Evolutionary conservation across 352 stramenopile species (phyloP), one percentile per base, ranked within the genome.

Genomic region (Phytophthora cryptogea): DNA sequence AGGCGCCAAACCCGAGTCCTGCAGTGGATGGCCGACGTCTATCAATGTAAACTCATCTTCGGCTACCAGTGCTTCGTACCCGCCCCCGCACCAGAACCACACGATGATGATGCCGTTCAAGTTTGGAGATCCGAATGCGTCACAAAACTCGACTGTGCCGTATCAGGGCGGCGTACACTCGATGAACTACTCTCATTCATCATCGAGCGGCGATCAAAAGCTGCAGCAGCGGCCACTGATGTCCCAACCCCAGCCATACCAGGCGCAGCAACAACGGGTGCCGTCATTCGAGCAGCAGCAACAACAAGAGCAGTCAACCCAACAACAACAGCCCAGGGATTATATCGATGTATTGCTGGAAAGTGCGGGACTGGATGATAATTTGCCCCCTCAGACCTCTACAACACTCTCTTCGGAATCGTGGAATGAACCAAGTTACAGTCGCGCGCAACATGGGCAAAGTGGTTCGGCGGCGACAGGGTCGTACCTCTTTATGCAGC

Each of bases 331-430:
- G 16, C 54, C 63, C 5, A 72, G 72, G 41, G 76, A 88, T 37
- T 88, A 82, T 35, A 78, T 88, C 9, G 78, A 88, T 51, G 74
- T 86, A 17, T 46, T 88, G 14, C 54, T 88, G 3, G 78, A 88
- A 60, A 86, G 74, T 30, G 76, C 76, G 0, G 76, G 59, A 8
- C 33, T 88, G 36, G 76, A 88, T 17, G 78, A 88, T 3, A 70
- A 73, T 47, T 28, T 88, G 10, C 45, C 72, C 6, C 42, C 60
- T 11, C 72, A 80, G 58, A 64, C 52, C 5, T 70, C 69, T 3
- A 59, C 68, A 39, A 53, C 63, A 17, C 41, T 74, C 17, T 20
- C 47, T 20, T 59, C 68, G 5, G 63, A 64, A 28, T 62, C 49
- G 5, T 76, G 70, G 66, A 50, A 60, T 54, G 66, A 63, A 26